Base-by-base conservation (phyloP, 2,329 filamentous ascomycete genomes). In the Byssochlamys sp. region DNA sequence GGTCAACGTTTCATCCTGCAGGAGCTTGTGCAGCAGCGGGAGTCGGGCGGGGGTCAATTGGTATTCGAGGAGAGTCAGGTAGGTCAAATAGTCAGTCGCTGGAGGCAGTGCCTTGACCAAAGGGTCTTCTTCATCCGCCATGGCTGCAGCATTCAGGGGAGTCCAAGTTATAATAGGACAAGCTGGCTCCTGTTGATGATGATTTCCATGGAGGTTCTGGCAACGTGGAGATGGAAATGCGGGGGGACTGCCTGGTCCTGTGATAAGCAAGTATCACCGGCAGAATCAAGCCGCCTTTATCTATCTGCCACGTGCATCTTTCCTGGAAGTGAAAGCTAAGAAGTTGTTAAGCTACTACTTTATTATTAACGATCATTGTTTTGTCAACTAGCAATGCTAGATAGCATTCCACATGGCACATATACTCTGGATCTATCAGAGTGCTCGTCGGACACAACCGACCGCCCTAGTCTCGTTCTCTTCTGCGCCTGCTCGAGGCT, bases 1-100 rank as follows among this genome's bases (percentile, higher is more conserved):
- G 3, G 83, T 84, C 35, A 87, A 69, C 52, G 77, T 79, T 59
- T 81, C 77, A 75, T 86, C 83, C 66, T 85, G 82, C 12, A 87
- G 73, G 24, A 86, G 75, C 35, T 77, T 72, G 64, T 84, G 83
- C 26, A 87, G 73, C 2, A 78, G 75, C 0, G 82, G 81, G 24
- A 87, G 72, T 55, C 80, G 82, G 56, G 81, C 78, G 35, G 77
- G 75, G 6, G 78, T 84, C 53, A 87, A 73, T 64, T 86, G 84
- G 71, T 85, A 84, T 65, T 86, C 84, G 55, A 87, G 71, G 50
- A 86, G 75, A 12, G 84, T 86, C 53, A 86, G 76, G 66, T 87
- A 87, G n/a, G 83, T 86, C 57, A 86, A 71, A 65, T 85, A 83
- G 69, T 87, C 84, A 2, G 83, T 84, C 11, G 76, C 78, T 2